Evolutionary conservation across 2,329 filamentous ascomycete species (phyloP).

Genomic region (Zymoseptoria tritici): DNA sequence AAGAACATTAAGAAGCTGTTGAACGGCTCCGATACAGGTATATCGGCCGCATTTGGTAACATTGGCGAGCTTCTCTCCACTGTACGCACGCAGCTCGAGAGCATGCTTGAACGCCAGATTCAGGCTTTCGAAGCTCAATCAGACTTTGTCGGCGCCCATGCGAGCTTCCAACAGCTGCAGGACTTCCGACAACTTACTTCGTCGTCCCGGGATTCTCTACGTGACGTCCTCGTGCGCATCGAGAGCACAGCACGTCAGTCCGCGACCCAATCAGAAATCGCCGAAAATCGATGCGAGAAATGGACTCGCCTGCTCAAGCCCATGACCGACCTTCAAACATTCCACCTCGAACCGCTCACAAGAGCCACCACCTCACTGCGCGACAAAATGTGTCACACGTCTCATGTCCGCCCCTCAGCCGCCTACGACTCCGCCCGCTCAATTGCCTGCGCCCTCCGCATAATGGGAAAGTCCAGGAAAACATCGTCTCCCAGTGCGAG

Average conservation of each 20-base stretch:
- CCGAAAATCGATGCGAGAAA: conserved; percentile 7
- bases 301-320: conserved; percentile 9
- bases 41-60: not conserved
- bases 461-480: conserved; percentile 62
- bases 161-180: conserved; percentile 39
- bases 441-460: conserved; percentile 79
- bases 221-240: conserved; percentile 6
- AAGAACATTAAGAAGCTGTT: not conserved
- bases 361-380: conserved; percentile 35
- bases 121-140: conserved; percentile 69
- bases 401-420: conserved; percentile 82
- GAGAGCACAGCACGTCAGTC: conserved; percentile 7
- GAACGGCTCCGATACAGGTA: not conserved
- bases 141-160: conserved; percentile 75
- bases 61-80: not conserved
- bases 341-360: conserved; percentile 5
- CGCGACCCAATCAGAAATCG: conserved; percentile 2
- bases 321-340: conserved; percentile 2
- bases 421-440: conserved; percentile 81
- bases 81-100: conserved; percentile 8
- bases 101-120: conserved; percentile 65
- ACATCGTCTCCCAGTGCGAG: conserved; percentile 21
- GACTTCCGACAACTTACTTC: conserved; percentile 8
- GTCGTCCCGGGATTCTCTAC: conserved; percentile 4
- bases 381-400: conserved; percentile 98